Evolutionary conservation across 805 yeast species (phyloP), one percentile per base, ranked within the genome.

Genomic region (Cyberlindnera mycetangii): DNA sequence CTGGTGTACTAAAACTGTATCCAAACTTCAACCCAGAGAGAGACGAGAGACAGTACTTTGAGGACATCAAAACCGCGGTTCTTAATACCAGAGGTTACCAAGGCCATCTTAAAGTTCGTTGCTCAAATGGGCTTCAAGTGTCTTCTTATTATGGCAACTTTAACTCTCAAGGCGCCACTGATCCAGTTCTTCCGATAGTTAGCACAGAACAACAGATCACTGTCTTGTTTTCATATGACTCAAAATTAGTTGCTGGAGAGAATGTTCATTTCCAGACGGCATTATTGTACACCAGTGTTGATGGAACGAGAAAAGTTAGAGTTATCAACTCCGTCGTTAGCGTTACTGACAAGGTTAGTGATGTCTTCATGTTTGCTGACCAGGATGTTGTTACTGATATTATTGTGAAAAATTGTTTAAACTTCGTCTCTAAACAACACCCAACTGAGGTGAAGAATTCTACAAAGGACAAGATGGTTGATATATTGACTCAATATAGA

Each of bases 251-350:
- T 46, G 71, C 85, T 2, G 79, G 79, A 48, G 72, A 75, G 31
- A 97, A 89, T 62, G 85, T 88, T 18, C 93, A 89, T 62, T 88
- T 92, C 70, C 99, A 93, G 66, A 85, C 87, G 2, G 97, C 98
- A 0, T 54, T 93, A 21, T 68, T 93, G 44, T 92, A 89, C 61
- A 90, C 97, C 0, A 85, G 89, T 37, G 59, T 72, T 2, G 72
- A 73, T 38, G 99, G 99, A 18, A 66, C 72, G 8, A 71, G 97
- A 52, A 83, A 87, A 55, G 92, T 93, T 14, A 75, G 99, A 50
- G 89, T 89, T n/a, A 76, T 86, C 39, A 93, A 93, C 59, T 69
- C 81, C 45, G 83, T 85, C n/a, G 78, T 87, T 37, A 86, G 95
- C 0, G 90, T 88, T 14, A 79, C 93, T 2, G 85, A 83, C 48